Evolutionary conservation across 768 basidiomycete species (phyloP).

Genomic region (Rhizopogon vesiculosus): DNA sequence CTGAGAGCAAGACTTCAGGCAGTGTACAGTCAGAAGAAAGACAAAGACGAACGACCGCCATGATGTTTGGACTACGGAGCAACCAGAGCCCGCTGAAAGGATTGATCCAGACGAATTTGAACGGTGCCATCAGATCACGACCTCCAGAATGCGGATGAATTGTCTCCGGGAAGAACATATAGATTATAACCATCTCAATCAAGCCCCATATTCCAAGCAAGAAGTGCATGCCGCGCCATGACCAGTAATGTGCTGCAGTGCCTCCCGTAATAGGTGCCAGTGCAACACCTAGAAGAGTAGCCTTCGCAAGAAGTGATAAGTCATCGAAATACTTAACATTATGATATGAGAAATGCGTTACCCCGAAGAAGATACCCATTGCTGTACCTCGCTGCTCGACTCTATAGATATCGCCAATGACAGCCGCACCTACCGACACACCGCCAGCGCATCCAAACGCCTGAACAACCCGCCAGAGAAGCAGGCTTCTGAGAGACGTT

Average conservation of each 20-base stretch:
- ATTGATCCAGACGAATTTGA: slow-evolving; percentile 39
- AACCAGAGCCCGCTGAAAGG: slow-evolving; percentile 45
- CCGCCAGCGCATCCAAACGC: slow-evolving; percentile 54
- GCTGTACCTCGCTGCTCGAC: slow-evolving; percentile 47
- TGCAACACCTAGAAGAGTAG: background rate
- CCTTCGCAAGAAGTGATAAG: slow-evolving; percentile 3
- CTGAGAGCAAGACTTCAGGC: slow-evolving; percentile 12
- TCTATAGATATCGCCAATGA: slow-evolving; percentile 57
- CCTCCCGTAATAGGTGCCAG: background rate
- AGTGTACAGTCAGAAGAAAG: background rate
- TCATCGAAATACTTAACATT: slow-evolving; percentile 28
- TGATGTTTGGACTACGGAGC: slow-evolving; percentile 50
- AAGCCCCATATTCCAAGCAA: slow-evolving; percentile 36
- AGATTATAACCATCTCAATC: slow-evolving; percentile 31
- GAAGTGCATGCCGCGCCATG: slow-evolving; percentile 55
- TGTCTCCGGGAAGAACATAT: slow-evolving; percentile 53
- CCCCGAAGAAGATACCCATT: slow-evolving; percentile 32
- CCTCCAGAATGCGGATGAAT: slow-evolving; percentile 41
- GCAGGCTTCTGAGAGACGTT: slow-evolving; percentile 39
- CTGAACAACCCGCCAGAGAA: slow-evolving; percentile 59
- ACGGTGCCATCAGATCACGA: background rate
- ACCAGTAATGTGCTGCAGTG: slow-evolving; percentile 36
- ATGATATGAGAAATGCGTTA: background rate
- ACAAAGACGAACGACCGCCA: slow-evolving; percentile 38
- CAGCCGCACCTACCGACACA: slow-evolving; percentile 46